phyloP scores from a whole-genome alignment of 2,329 filamentous ascomycete species.

The Biscogniauxia mediterranea region DNA sequence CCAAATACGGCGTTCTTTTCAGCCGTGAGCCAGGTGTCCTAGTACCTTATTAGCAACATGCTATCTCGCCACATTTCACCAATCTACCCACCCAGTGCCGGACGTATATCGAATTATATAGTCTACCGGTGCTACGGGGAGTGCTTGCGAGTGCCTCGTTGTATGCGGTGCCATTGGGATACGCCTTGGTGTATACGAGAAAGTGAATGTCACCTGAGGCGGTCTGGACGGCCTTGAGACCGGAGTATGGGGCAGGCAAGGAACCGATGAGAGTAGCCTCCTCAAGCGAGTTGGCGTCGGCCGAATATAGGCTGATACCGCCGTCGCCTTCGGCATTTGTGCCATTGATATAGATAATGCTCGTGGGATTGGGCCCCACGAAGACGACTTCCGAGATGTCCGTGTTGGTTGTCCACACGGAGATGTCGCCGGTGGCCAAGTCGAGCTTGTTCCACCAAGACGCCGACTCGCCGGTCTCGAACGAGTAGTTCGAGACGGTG shows the following conservation, averaged over 20 bases:
- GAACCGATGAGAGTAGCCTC: constrained; percentile 34
- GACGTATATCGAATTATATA: constrained; percentile 57
- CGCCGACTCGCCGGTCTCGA: constrained; percentile 50
- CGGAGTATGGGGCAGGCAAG: constrained; percentile 38
- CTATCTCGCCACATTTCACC: background rate
- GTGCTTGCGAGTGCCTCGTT: constrained; percentile 49
- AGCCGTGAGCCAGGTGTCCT: constrained; percentile 52
- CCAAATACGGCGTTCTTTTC: constrained; percentile 60
- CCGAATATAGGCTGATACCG: constrained; percentile 39
- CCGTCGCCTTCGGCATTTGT: constrained; percentile 44
- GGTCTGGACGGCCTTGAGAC: constrained; percentile 35
- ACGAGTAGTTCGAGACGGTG: constrained; percentile 56
- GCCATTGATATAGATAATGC: constrained; percentile 48
- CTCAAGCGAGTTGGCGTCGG: constrained; percentile 31
- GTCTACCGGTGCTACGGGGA: constrained; percentile 48
- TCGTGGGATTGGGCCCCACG: constrained; percentile 49
- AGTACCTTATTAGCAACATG: constrained; percentile 7
- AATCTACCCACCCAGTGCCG: constrained; percentile 49
- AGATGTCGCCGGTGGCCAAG: constrained; percentile 51
- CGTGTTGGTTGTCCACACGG: constrained; percentile 49
- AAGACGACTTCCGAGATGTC: constrained; percentile 58
- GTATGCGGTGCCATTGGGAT: constrained; percentile 56
- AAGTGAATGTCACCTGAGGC: constrained; percentile 36
- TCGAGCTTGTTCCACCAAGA: constrained; percentile 54
- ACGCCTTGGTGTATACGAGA: constrained; percentile 50